These are phyloP conservation scores for Ceratobasidium theobromae DNA, from an alignment of 1,284 basidiomycete genomes.

Conservation along the genomic window DNA sequence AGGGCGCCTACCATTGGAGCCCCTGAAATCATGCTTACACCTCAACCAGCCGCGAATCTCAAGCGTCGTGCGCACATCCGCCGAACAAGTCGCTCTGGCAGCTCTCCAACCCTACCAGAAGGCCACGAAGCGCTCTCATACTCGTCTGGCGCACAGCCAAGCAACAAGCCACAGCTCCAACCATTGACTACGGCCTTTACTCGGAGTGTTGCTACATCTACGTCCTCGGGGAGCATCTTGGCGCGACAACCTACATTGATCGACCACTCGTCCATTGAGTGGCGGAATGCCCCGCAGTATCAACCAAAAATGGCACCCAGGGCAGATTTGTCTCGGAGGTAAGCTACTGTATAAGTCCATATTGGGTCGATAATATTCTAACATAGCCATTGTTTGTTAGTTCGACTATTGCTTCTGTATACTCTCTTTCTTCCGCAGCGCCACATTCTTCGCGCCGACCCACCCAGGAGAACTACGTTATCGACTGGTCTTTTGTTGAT, in stretches of 20 bases:
- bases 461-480: slow-evolving; percentile 19
- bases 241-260: slow-evolving; percentile 7
- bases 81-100: slow-evolving; percentile 7
- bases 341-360: neutral
- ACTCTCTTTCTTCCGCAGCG: slow-evolving; percentile 15
- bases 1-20: slow-evolving; percentile 20
- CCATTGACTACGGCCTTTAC: slow-evolving; percentile 18
- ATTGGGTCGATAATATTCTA: neutral
- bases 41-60: slow-evolving; percentile 3
- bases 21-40: slow-evolving; percentile 5
- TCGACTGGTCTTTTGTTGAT: slow-evolving; percentile 18
- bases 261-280: neutral
- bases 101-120: slow-evolving; percentile 1
- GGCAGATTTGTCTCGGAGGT: slow-evolving; percentile 23
- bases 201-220: slow-evolving; percentile 7
- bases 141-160: neutral
- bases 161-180: neutral
- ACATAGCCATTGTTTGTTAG: neutral
- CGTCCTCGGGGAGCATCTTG: neutral
- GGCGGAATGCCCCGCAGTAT: slow-evolving; percentile 10
- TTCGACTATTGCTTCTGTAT: slow-evolving; percentile 28
- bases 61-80: slow-evolving; percentile 28
- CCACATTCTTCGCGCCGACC: slow-evolving; percentile 4
- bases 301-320: slow-evolving; percentile 4
- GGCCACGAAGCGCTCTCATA: neutral